Evolutionary conservation across 108 stramenopile species (phyloP).

Genomic region (Conticribra weissflogii): DNA sequence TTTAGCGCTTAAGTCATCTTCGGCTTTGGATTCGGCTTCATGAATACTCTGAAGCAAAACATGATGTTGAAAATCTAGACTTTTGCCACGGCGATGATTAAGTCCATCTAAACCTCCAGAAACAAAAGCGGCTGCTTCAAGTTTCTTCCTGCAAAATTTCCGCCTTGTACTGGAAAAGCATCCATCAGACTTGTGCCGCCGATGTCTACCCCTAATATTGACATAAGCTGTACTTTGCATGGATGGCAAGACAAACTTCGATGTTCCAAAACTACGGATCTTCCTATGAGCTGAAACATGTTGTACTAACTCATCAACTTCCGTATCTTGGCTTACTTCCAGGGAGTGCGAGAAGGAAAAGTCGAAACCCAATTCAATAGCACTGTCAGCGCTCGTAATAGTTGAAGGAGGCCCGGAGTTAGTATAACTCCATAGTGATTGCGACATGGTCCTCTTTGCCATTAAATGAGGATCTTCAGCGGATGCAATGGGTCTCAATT

Average conservation of each 20-base stretch:
- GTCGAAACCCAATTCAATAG: slow-evolving; percentile 28
- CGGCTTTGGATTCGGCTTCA: background rate
- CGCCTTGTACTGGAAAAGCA: background rate
- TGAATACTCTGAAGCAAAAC: background rate
- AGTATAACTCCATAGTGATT: slow-evolving; percentile 25
- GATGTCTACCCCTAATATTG: background rate
- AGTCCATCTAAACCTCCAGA: background rate
- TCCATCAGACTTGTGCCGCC: slow-evolving; percentile 11
- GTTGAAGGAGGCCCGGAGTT: slow-evolving; percentile 21
- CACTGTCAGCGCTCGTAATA: slow-evolving; percentile 9
- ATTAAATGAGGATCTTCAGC: slow-evolving; percentile 2
- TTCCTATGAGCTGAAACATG: background rate
- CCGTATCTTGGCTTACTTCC: background rate
- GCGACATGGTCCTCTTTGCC: slow-evolving; percentile 7
- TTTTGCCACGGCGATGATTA: background rate
- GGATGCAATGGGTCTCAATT: background rate
- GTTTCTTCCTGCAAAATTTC: background rate
- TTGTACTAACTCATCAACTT: background rate
- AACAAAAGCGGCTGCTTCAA: background rate
- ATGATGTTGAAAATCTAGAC: background rate
- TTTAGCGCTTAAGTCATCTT: too few species aligned
- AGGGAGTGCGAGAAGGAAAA: slow-evolving; percentile 1
- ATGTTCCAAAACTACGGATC: background rate
- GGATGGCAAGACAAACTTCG: background rate
- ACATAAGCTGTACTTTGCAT: background rate